phyloP scores from a whole-genome alignment of 1,139 yeast species.

The Hyphopichia khmerensis region DNA sequence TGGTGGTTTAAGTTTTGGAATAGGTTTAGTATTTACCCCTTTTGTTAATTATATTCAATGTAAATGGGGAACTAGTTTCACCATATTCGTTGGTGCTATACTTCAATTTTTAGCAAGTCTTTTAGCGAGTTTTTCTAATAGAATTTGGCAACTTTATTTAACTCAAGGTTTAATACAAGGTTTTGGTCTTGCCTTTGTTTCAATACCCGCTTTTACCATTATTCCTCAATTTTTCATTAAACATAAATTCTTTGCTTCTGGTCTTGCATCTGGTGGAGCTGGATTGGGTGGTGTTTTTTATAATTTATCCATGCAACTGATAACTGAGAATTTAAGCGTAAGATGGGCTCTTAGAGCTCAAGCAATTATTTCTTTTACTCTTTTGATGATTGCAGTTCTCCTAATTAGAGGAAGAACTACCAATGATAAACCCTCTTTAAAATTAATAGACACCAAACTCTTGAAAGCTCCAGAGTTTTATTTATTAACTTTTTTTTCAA shows the following conservation, averaged over 20 bases:
- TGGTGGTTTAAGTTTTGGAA: conserved; percentile 44
- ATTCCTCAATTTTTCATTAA: conserved; percentile 64
- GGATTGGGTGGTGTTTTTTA: conserved; percentile 26
- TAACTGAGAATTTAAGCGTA: conserved; percentile 19
- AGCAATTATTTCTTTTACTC: conserved; percentile 27
- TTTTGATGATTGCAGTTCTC: conserved; percentile 23
- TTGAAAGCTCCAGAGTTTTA: conserved; percentile 23
- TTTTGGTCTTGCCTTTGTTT: conserved; percentile 25
- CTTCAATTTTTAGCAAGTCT: conserved; percentile 51
- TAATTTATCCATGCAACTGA: conserved; percentile 30
- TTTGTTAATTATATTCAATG: conserved; percentile 40
- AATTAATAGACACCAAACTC: conserved; percentile 27
- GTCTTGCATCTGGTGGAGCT: conserved; percentile 55
- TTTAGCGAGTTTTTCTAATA: conserved; percentile 52
- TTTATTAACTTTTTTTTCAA: conserved; percentile 23
- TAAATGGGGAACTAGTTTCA: conserved; percentile 34
- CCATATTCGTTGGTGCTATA: conserved; percentile 42
- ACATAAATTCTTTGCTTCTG: conserved; percentile 56
- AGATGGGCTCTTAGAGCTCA: conserved; percentile 45
- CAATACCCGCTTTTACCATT: conserved; percentile 36
- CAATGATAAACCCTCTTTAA: conserved; percentile 17
- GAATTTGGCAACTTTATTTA: conserved; percentile 34
- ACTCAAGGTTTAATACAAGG: conserved; percentile 31
- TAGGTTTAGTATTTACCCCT: conserved; percentile 36
- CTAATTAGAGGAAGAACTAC: conserved; percentile 16